phyloP scores from a whole-genome alignment of 805 yeast species.

The Wickerhamiella parazyma region DNA sequence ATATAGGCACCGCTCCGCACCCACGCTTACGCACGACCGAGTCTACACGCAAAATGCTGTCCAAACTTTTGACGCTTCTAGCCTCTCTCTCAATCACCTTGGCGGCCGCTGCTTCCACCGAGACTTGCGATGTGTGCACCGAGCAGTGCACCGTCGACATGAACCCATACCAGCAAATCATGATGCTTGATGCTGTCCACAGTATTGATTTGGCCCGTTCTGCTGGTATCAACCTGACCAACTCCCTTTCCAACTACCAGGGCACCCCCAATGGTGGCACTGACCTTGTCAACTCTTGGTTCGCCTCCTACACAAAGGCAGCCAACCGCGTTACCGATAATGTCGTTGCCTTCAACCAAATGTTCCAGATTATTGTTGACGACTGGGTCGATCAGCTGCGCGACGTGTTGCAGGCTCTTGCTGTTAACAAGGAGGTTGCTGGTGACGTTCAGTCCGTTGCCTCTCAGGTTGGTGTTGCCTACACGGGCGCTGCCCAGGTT shows the following conservation, averaged over 20 bases:
- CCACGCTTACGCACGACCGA: background rate
- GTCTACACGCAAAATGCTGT: background rate
- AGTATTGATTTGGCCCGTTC: background rate
- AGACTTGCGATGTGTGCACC: background rate
- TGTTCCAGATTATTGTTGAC: background rate
- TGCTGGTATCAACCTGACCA: background rate
- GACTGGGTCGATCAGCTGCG: background rate
- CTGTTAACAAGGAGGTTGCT: background rate
- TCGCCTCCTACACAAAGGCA: background rate
- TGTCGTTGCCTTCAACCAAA: background rate
- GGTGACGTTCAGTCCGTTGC: background rate
- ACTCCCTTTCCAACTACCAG: background rate
- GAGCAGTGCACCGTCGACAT: background rate
- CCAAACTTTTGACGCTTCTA: too few species aligned
- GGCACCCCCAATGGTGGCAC: background rate
- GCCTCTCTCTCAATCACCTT: too few species aligned
- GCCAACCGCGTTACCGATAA: background rate
- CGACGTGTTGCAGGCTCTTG: background rate
- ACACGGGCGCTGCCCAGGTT: background rate
- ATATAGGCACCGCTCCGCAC: background rate
- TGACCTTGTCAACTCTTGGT: background rate
- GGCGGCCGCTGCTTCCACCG: background rate
- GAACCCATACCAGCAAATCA: background rate
- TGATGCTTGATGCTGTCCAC: background rate
- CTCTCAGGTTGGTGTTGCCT: background rate